Conservation (phyloP, 1,284 basidiomycete species). For the Heliocybe sulcata region DNA sequence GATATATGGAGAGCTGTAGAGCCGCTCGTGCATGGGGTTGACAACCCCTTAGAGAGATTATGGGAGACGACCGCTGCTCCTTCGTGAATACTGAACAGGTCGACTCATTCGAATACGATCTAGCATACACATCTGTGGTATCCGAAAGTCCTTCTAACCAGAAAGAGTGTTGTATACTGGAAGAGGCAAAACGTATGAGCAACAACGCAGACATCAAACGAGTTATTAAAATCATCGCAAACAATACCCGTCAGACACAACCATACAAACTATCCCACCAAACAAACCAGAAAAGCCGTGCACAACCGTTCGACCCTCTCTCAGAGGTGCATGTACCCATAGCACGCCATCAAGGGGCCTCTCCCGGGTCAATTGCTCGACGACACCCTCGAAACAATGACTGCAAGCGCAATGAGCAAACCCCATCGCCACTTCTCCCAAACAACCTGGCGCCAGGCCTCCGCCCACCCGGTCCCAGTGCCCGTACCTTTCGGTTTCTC, state of each 20-base stretch:
- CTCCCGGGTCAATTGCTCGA: slow-evolving; percentile 15
- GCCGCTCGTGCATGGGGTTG: slow-evolving; percentile 27
- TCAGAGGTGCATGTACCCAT: no score
- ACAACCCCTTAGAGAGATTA: slow-evolving; percentile 30
- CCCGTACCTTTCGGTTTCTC: slow-evolving; percentile 9
- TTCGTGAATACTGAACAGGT: not conserved
- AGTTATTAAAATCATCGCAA: not conserved
- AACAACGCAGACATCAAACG: not conserved
- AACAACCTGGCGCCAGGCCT: slow-evolving; percentile 57
- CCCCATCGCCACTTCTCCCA: slow-evolving; percentile 82
- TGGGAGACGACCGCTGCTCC: slow-evolving; percentile 27
- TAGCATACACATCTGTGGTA: slow-evolving; percentile 1
- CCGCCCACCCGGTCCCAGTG: slow-evolving; percentile 31
- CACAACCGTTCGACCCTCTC: no score
- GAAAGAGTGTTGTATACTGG: not conserved
- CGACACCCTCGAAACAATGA: slow-evolving; percentile 65
- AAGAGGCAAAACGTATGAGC: not conserved
- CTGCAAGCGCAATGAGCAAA: slow-evolving; percentile 66
- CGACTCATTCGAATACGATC: not conserved
- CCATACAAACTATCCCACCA: not conserved
- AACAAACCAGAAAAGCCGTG: slow-evolving; percentile 1
- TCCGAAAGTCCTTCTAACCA: not conserved
- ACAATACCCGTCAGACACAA: not conserved
- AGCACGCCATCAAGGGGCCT: not conserved
- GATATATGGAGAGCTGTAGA: slow-evolving; percentile 51